A percentile compares a stretch with the other conserved stretches of the same genome.
These are phyloP conservation scores for Epithele typhae DNA, from an alignment of 768 basidiomycete genomes.

Conservation along the genomic window DNA sequence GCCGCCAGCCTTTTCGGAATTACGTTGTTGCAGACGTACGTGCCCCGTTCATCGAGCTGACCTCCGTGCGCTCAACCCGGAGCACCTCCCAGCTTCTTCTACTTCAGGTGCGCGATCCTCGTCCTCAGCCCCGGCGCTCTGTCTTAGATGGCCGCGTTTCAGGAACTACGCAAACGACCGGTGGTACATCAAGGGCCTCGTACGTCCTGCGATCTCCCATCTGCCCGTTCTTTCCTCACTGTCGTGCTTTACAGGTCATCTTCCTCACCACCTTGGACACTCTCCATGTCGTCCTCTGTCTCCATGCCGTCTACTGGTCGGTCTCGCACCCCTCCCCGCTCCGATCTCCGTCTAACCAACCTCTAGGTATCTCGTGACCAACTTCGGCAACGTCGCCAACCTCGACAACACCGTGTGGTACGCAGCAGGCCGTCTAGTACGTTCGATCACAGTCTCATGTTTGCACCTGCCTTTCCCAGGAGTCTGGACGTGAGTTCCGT, in stretches of 20 bases:
- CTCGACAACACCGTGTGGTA: slow-evolving; percentile 39
- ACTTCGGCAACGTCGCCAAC: slow-evolving; percentile 36
- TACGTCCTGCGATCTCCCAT: slow-evolving; percentile 16
- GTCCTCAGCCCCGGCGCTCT: neutral
- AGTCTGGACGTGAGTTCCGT: slow-evolving; percentile 18
- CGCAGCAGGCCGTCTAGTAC: neutral
- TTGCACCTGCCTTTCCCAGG: slow-evolving; percentile 3
- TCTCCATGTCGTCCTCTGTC: slow-evolving; percentile 39
- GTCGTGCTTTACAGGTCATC: slow-evolving; percentile 7
- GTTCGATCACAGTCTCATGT: neutral
- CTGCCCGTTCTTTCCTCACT: no score
- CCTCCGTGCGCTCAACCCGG: no score
- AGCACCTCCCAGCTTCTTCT: slow-evolving; percentile 16
- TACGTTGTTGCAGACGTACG: slow-evolving; percentile 31
- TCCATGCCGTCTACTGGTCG: slow-evolving; percentile 43
- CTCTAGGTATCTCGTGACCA: slow-evolving; percentile 42
- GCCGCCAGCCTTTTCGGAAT: slow-evolving; percentile 45
- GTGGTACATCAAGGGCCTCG: slow-evolving; percentile 36
- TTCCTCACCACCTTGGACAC: slow-evolving; percentile 38
- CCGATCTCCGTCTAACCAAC: no score
- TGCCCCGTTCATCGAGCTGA: no score
- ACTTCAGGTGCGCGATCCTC: slow-evolving; percentile 2
- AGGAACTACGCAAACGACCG: slow-evolving; percentile 41
- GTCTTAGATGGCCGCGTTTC: neutral
- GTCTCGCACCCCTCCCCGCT: no score